Evolutionary conservation across 768 basidiomycete species (phyloP), one percentile per base, ranked within the genome.

Genomic region (Xanthoconium purpureum): DNA sequence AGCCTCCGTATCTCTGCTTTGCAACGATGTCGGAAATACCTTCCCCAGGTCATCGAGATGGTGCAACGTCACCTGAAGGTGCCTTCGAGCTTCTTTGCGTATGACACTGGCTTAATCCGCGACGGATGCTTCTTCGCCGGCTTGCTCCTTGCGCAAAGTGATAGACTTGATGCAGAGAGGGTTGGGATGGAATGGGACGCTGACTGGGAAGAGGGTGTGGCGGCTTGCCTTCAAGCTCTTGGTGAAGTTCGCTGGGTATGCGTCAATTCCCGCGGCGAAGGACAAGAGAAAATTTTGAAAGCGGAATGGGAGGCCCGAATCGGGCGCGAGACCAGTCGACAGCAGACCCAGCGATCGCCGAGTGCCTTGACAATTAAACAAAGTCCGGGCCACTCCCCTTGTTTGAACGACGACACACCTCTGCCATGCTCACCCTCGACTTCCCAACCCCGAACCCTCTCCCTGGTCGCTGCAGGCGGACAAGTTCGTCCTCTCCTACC

Each of bases 111-210:
- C 18, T 78, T 95, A 5, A 84, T 94, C 51, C 83, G 90, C 18
- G 94, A 96, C 63, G 94, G 94, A 4, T 91, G 88, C 64, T 96
- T 88, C 78, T 95, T 88, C 63, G 90, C 91, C 5, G 92, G 85
- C 3, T 82, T 88, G 58, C 74, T 94, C 38, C 80, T 91, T 7
- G 89, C 89, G 0, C 84, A 81, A 55, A 68, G 74, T 9, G 83
- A 80, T 20, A 69, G 77, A 32, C 57, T 75, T 28, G 62, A 54
- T 30, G 43, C 56, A 1, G 63, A 71, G 14, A 54, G 52, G 7
- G 63, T 60, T 35, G 49, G 42, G n/a, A 28, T 53, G 7, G 52
- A 65, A 28, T 73, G 72, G 63, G 60, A 72, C 6, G 38, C 28
- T 1, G 71, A 73, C 32, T 68, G 66, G 56, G 68, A 73, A 45